Evolutionary conservation across 495 filamentous ascomycete genomes (phyloP), one percentile per base, ranked within the genome.

Genomic region (Bacidia rubella): DNA sequence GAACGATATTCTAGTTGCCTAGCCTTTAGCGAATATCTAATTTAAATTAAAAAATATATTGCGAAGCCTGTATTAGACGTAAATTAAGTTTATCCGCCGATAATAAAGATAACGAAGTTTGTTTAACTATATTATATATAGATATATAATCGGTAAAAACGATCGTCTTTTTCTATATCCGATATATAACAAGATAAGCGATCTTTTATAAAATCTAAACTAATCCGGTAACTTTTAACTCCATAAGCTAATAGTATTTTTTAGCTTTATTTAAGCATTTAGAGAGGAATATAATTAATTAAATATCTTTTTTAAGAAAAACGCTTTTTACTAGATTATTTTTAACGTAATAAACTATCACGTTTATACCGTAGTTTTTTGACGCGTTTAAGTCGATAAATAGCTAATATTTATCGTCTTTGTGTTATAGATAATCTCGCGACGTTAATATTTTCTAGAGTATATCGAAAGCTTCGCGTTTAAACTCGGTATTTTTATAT

Each of bases 301-400:
- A 23, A 11, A 48, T 23, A 23, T 4, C 25, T 23, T n/a, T n/a
- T 5, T 27, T 22, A 22, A 48, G 22, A 27, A 48, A 48, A 10
- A 22, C 11, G 25, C 25, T 11, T 23, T 15, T 25, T 2, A 27
- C n/a, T 11, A 20, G 21, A 5, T 50, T 17, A n/a, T 25, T 29
- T 15, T 17, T 40, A 21, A 50, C 3, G 7, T 46, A 32, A 43
- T 50, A 55, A 17, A 45, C 10, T 23, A 44, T 38, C 1, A 35
- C 12, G 2, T 1, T 7, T 0, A 50, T 50, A 0, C 19, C 15
- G 2, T 51, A 55, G n/a, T n/a, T 44, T 19, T 55, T 50, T 40
- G 42, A 55, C 1, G 10, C 25, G 32, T 55, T 41, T 43, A 55
- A 38, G 12, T 49, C 7, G 0, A 55, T 55, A 25, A 11, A 49